A percentile compares a stretch with the other conserved stretches of the same genome.
Conservation (phyloP, 257 asterid genomes). For the Gentiana macrophylla region DNA sequence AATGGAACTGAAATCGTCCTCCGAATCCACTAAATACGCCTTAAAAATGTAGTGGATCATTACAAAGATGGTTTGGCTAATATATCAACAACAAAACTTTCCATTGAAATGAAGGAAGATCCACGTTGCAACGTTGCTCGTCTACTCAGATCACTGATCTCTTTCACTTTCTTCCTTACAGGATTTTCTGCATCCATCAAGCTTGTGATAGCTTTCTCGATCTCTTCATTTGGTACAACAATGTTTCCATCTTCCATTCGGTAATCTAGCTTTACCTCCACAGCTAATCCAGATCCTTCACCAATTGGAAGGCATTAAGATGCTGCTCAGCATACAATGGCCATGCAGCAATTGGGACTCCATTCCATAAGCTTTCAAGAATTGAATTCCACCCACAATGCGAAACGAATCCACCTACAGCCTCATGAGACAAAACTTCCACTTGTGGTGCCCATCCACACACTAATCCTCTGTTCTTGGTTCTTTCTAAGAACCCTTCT, state of each 20-base stretch:
- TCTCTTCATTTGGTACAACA: background rate
- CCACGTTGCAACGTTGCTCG: background rate
- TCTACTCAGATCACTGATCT: background rate
- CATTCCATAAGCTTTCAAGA: background rate
- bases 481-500: background rate
- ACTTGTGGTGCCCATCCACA: background rate
- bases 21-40: too few relatives aligned
- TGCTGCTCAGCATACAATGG: too few relatives aligned
- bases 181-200: background rate
- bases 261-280: background rate
- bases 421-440: background rate
- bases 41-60: too few relatives aligned
- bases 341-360: background rate
- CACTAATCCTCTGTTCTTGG: background rate
- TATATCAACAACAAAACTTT: background rate
- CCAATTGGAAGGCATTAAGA: background rate
- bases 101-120: background rate
- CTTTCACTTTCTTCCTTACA: background rate
- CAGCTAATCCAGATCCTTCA: background rate
- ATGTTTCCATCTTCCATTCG: background rate
- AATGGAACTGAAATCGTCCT: too few relatives aligned
- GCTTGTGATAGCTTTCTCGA: background rate
- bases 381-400: background rate
- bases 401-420: background rate
- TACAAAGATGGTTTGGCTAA: too few relatives aligned